Base-by-base conservation (phyloP, 2,329 filamentous ascomycete species). In the Calonectria pseudoreteaudii region DNA sequence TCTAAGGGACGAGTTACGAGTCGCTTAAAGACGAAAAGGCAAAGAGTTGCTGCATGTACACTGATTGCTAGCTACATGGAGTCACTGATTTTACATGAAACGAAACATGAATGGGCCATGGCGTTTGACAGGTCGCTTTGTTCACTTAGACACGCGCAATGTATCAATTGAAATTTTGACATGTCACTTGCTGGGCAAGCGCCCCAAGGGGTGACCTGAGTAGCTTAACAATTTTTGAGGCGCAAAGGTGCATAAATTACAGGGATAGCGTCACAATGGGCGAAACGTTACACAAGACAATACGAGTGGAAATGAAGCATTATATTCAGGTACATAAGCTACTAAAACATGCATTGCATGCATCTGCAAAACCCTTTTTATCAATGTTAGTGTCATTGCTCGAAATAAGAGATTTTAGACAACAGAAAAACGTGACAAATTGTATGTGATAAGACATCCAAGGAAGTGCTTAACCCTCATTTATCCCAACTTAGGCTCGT, bases 401-500 rank as follows among this genome's bases (percentile, higher is more conserved):
- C 13, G 49, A 68, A 49, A 44, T 2, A 66, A 44, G 23, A 60
- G 31, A 28, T 49, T 49, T 53, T 41, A 70, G 74, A 73, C 77
- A 44, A 70, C n/a, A 72, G 69, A 74, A 71, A 71, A 62, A 47
- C 62, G 72, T 60, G 36, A 60, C 13, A 58, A 66, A 64, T 50
- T 44, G 76, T 81, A 77, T 83, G 80, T 80, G 76, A 86, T 93
- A 91, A 93, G 92, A 93, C 92, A 94, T 94, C 93, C 92, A 94
- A 94, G 91, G 92, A 94, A 93, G 92, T 82, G 66, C 83, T 87
- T 84, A 83, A 84, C 92, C 89, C 89, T 94, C 93, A 94, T 93
- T 82, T 92, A 87, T 89, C 90, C 89, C 90, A 86, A 85, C 86
- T 87, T 89, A 91, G 91, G 91, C 92, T 93, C 91, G 84, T 77